These are phyloP conservation scores for Fonsecaea pugnacius DNA, from an alignment of 2,329 filamentous ascomycete genomes.

Conservation along the genomic window DNA sequence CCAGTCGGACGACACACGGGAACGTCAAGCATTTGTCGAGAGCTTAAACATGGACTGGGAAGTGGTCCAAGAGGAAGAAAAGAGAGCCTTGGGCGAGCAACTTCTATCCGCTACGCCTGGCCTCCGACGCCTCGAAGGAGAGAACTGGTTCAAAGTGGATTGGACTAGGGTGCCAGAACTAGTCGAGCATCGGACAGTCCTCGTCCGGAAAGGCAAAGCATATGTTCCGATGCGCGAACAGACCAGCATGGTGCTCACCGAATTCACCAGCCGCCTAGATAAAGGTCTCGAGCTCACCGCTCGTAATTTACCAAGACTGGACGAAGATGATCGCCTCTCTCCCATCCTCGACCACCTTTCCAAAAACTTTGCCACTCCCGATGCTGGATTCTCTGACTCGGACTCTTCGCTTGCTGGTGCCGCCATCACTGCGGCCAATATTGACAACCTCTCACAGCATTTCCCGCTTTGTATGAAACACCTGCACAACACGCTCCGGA, in stretches of 20 bases:
- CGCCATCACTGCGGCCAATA: conserved; percentile 74
- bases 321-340: conserved; percentile 90
- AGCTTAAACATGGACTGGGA: conserved; percentile 84
- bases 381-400: conserved; percentile 74
- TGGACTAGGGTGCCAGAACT: conserved; percentile 92
- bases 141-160: conserved; percentile 93
- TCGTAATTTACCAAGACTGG: conserved; percentile 85
- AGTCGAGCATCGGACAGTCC: conserved; percentile 76
- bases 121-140: conserved; percentile 66
- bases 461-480: conserved; percentile 95
- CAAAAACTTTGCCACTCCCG: conserved; percentile 92
- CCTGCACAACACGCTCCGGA: conserved; percentile 80
- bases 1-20: conserved; percentile 72
- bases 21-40: conserved; percentile 76
- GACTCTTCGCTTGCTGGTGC: conserved; percentile 69
- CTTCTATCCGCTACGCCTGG: conserved; percentile 63
- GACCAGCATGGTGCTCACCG: conserved; percentile 82
- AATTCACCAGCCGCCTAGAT: conserved; percentile 80
- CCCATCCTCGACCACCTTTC: conserved; percentile 81
- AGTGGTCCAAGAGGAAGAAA: conserved; percentile 77
- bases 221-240: conserved; percentile 90
- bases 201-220: conserved; percentile 79
- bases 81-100: conserved; percentile 65
- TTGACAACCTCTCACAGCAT: conserved; percentile 78
- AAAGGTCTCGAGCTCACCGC: conserved; percentile 85